A percentile compares a stretch with the other conserved stretches of the same genome.
Conservation (phyloP, 1,284 basidiomycete genomes). For the Mycena citricolor region DNA sequence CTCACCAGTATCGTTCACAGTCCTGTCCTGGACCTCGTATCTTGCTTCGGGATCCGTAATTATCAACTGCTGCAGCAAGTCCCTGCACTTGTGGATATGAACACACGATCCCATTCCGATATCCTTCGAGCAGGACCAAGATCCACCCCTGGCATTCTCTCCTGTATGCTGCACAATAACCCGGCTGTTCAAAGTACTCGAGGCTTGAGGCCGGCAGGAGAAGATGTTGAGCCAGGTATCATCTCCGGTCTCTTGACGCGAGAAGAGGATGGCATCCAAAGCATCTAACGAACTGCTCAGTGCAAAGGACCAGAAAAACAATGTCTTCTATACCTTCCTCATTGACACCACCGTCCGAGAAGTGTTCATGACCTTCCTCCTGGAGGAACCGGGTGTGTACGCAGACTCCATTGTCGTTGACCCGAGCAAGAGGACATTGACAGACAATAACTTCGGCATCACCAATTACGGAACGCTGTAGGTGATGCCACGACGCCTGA, state of each 20-base stretch:
- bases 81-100: background rate
- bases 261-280: slow-evolving; percentile 7
- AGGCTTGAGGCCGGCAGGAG: background rate
- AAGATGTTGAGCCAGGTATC: slow-evolving; percentile 3
- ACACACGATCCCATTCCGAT: background rate
- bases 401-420: background rate
- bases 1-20: slow-evolving; percentile 2
- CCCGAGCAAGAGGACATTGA: background rate
- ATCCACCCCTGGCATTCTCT: background rate
- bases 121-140: slow-evolving; percentile 8
- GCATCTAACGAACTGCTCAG: too few species aligned
- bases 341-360: background rate
- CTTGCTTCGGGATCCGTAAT: background rate
- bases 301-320: background rate
- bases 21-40: background rate
- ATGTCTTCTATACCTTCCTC: background rate
- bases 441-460: background rate
- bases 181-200: background rate
- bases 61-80: slow-evolving; percentile 3
- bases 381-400: slow-evolving; percentile 6
- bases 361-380: slow-evolving; percentile 1
- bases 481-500: slow-evolving; percentile 10
- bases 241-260: slow-evolving; percentile 1
- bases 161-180: slow-evolving; percentile 2
- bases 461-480: slow-evolving; percentile 7